Conservation (phyloP, 176 grass and related monocot genomes). For the Triticum urartu region DNA sequence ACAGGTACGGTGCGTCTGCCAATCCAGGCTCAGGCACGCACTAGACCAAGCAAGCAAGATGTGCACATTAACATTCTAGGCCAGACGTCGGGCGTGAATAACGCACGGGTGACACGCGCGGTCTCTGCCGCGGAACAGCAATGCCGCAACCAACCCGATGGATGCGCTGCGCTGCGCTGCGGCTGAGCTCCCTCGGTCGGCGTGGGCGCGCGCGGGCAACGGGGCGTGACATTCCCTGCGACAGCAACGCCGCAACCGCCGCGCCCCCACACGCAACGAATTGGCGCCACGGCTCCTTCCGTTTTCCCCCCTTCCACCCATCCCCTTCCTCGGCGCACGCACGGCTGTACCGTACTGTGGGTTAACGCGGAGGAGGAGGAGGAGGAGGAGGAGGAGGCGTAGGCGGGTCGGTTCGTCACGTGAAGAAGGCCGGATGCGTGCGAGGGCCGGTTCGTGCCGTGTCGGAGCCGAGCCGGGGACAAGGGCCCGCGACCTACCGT, state of each 20-base stretch:
- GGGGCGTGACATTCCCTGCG: not conserved
- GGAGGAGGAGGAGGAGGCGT: too few species aligned
- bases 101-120: not conserved
- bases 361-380: not conserved
- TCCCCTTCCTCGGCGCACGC: not conserved
- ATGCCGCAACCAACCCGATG: not conserved
- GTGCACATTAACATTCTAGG: too few species aligned
- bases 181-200: not conserved
- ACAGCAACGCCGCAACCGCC: constrained; percentile 8
- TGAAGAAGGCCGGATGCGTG: not conserved
- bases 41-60: too few species aligned
- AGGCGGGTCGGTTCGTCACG: not conserved
- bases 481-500: not conserved
- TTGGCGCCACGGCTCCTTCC: not conserved
- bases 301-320: too few species aligned
- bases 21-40: too few species aligned
- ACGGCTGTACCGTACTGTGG: not conserved
- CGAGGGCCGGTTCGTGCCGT: not conserved
- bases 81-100: not conserved
- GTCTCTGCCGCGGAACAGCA: not conserved
- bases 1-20: too few species aligned
- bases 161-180: not conserved
- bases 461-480: not conserved
- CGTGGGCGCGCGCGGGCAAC: not conserved
- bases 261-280: not conserved